A percentile compares a stretch with the other conserved stretches of the same genome.
Evolutionary conservation across 495 filamentous ascomycete species (phyloP).

Genomic region (Penicillium paxilli): DNA sequence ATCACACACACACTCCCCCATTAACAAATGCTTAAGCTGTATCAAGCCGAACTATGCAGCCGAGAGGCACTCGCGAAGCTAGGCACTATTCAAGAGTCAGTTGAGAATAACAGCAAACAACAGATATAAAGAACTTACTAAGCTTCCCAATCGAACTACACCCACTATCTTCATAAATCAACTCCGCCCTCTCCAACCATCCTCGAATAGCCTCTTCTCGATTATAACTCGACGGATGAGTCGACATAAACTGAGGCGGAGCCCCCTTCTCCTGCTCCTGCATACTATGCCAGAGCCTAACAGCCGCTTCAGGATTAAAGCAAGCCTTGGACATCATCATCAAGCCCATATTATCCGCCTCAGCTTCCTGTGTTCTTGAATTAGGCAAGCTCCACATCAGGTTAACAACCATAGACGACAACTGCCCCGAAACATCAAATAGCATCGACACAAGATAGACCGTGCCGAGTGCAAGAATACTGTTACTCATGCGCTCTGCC

Average conservation of each 20-base stretch:
- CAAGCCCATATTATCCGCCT: slow-evolving; percentile 87
- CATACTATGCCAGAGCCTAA: slow-evolving; percentile 77
- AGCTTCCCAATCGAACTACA: slow-evolving; percentile 26
- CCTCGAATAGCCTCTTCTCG: slow-evolving; percentile 69
- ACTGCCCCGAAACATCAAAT: slow-evolving; percentile 49
- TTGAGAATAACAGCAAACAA: neutral
- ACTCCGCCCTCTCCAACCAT: slow-evolving; percentile 50
- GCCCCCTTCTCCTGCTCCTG: slow-evolving; percentile 54
- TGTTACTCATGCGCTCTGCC: slow-evolving; percentile 70
- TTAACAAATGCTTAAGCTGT: no score
- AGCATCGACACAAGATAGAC: slow-evolving; percentile 51
- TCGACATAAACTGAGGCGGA: slow-evolving; percentile 78
- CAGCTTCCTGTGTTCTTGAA: slow-evolving; percentile 66
- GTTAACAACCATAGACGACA: slow-evolving; percentile 49
- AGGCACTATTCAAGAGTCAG: slow-evolving; percentile 29
- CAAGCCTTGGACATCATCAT: slow-evolving; percentile 67
- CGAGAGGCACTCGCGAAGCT: slow-evolving; percentile 30
- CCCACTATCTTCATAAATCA: slow-evolving; percentile 34
- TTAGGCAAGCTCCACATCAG: slow-evolving; percentile 68
- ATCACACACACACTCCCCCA: neutral
- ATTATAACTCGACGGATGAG: slow-evolving; percentile 76
- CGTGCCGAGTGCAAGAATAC: slow-evolving; percentile 54
- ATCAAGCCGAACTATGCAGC: slow-evolving; percentile 1
- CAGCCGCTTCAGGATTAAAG: slow-evolving; percentile 75
- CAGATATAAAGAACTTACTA: slow-evolving; percentile 28